Evolutionary conservation across 176 grass and related monocot genomes (phyloP).

Genomic region (Lolium multiflorum): DNA sequence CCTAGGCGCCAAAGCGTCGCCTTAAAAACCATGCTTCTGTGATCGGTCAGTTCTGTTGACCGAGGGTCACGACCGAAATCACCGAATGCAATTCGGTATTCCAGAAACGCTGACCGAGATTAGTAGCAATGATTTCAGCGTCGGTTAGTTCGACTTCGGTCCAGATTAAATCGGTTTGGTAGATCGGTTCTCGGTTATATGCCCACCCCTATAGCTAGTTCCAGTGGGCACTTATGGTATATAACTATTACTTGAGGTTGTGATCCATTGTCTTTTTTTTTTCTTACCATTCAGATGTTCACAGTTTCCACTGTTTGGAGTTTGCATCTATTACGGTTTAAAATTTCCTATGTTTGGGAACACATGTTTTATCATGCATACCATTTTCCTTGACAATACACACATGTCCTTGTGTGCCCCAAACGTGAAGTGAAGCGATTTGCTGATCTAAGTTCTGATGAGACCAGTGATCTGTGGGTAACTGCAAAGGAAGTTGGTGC

Average conservation of each 20-base stretch:
- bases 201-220: background rate
- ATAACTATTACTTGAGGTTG: background rate
- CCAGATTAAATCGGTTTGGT: no score
- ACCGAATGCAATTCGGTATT: no score
- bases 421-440: constrained; percentile 82
- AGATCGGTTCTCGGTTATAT: no score
- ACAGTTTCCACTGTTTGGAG: background rate
- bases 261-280: background rate
- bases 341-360: background rate
- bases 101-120: no score
- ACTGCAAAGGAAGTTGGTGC: constrained; percentile 83
- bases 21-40: no score
- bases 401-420: constrained; percentile 90
- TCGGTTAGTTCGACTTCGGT: no score
- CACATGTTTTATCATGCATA: constrained; percentile 22
- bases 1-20: no score
- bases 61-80: no score
- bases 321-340: background rate
- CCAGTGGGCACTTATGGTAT: background rate
- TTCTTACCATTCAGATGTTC: background rate
- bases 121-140: no score
- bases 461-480: constrained; percentile 84
- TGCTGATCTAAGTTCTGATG: constrained; percentile 79
- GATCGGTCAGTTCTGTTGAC: no score
- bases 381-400: constrained; percentile 63